A percentile compares a stretch with the other conserved stretches of the same genome.
Conservation (phyloP, 1,284 basidiomycete species). For the Ustilago sp. region DNA sequence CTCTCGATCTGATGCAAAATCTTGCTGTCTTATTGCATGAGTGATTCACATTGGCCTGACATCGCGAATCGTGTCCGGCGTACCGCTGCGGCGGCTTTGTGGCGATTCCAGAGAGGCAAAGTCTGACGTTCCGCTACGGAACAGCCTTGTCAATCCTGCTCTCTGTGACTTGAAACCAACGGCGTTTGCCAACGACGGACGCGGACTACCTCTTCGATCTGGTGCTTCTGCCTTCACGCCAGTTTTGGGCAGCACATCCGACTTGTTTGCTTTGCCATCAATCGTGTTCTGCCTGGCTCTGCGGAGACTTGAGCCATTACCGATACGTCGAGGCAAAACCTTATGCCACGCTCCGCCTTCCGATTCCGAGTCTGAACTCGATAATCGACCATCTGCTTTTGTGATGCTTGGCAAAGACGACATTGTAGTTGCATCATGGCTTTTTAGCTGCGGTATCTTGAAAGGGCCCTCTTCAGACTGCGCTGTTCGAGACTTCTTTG, state of each 20-base stretch:
- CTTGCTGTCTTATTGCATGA: background rate
- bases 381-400: constrained; percentile 26
- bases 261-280: constrained; percentile 23
- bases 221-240: constrained; percentile 10
- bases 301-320: constrained; percentile 35
- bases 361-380: constrained; percentile 49
- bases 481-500: background rate
- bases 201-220: constrained; percentile 33
- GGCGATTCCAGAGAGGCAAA: constrained; percentile 8
- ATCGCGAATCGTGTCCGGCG: constrained; percentile 44
- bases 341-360: constrained; percentile 52
- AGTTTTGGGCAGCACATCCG: constrained; percentile 3
- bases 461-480: background rate
- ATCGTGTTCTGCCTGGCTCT: constrained; percentile 24
- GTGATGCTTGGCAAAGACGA: constrained; percentile 16
- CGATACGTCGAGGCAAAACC: constrained; percentile 41
- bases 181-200: constrained; percentile 26
- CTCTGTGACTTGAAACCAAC: constrained; percentile 25
- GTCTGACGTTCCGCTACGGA: constrained; percentile 23
- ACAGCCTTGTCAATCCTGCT: constrained; percentile 20
- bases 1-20: background rate
- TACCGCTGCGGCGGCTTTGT: constrained; percentile 29
- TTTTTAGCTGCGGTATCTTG: constrained; percentile 1
- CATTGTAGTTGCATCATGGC: background rate
- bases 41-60: constrained; percentile 4